These are phyloP conservation scores for Polysphondylium violaceum DNA, from an alignment of 78 protist genomes.

Conservation along the genomic window DNA sequence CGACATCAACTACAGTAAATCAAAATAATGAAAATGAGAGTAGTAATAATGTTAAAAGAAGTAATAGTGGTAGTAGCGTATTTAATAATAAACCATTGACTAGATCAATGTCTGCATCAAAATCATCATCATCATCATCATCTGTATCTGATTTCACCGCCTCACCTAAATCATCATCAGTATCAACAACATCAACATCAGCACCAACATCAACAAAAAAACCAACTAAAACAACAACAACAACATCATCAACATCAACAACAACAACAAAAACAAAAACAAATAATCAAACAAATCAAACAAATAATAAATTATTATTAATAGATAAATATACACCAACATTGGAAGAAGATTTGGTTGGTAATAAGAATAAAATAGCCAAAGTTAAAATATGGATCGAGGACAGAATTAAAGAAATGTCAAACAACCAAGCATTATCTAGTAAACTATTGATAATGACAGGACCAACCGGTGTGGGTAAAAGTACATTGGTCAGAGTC, in stretches of 20 bases:
- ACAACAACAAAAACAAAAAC: background rate
- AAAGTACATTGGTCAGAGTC: constrained; percentile 37
- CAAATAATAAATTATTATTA: background rate
- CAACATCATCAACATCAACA: background rate
- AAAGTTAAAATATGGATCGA: constrained; percentile 54
- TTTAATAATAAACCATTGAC: too few relatives aligned
- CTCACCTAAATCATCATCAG: background rate
- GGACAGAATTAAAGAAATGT: constrained; percentile 42
- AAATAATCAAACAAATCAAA: too few relatives aligned
- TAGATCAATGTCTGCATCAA: too few relatives aligned
- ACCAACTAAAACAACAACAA: background rate
- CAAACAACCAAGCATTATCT: background rate
- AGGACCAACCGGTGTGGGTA: constrained; percentile 65
- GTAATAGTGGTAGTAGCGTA: too few relatives aligned
- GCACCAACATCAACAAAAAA: background rate
- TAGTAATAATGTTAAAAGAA: too few relatives aligned
- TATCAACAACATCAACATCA: constrained; percentile 5
- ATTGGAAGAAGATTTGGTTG: constrained; percentile 37
- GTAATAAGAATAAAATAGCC: constrained; percentile 19
- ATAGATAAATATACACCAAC: constrained; percentile 50
- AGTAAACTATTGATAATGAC: constrained; percentile 58
- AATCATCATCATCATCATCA: too few relatives aligned
- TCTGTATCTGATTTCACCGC: background rate
- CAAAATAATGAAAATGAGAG: too few relatives aligned
- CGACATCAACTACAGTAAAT: too few relatives aligned